Evolutionary conservation across 768 basidiomycete genomes (phyloP).

Genomic region (Kondoa subrosea): DNA sequence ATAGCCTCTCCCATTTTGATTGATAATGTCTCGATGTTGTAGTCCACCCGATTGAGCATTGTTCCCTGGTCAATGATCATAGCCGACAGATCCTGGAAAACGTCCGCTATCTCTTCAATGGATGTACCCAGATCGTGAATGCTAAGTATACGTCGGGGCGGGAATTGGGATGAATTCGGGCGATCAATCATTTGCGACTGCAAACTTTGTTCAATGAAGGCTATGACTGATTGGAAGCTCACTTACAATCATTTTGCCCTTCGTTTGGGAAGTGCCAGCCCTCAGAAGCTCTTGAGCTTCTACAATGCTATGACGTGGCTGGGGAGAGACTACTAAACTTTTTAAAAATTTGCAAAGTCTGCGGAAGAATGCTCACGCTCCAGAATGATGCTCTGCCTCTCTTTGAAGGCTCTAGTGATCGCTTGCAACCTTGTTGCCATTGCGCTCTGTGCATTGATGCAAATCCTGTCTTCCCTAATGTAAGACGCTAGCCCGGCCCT

Average conservation of each 20-base stretch:
- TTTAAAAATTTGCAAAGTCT: neutral
- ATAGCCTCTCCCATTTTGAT: slow-evolving; percentile 66
- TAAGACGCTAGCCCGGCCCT: slow-evolving; percentile 31
- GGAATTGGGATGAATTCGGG: slow-evolving; percentile 34
- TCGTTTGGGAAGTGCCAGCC: neutral
- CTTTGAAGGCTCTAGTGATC: slow-evolving; percentile 74
- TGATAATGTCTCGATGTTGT: slow-evolving; percentile 86
- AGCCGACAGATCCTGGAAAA: slow-evolving; percentile 84
- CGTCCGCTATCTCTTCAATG: slow-evolving; percentile 74
- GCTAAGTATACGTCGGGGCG: slow-evolving; percentile 46
- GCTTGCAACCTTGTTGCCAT: slow-evolving; percentile 94
- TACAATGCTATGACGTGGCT: slow-evolving; percentile 51
- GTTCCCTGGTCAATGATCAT: slow-evolving; percentile 98
- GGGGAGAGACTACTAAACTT: neutral
- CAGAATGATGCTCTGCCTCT: slow-evolving; percentile 97
- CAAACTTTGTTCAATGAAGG: slow-evolving; percentile 59
- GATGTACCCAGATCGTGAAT: slow-evolving; percentile 78
- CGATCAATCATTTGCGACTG: slow-evolving; percentile 14
- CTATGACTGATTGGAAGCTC: no score
- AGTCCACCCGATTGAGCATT: slow-evolving; percentile 86
- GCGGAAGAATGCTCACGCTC: slow-evolving; percentile 50
- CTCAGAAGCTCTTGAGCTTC: slow-evolving; percentile 58
- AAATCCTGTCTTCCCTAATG: slow-evolving; percentile 24
- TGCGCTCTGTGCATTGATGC: slow-evolving; percentile 84
- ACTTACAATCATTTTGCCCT: slow-evolving; percentile 72